Conservation (phyloP, 75 land plant genomes). For the Pinus tabuliformis region DNA sequence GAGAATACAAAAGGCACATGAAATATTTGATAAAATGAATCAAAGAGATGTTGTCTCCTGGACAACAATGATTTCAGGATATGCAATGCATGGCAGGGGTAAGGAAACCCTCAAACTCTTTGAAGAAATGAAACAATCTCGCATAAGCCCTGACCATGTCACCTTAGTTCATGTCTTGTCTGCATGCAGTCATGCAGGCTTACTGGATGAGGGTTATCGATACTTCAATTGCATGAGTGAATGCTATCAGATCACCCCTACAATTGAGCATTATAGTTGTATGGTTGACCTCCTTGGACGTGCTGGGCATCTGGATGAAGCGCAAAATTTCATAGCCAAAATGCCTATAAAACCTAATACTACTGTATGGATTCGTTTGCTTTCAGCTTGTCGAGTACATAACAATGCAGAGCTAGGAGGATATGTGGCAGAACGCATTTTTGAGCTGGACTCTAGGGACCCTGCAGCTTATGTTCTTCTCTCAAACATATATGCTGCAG, state of each 20-base stretch:
- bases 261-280: constrained; percentile 21
- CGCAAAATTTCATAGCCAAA: constrained; percentile 12
- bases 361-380: constrained; percentile 15
- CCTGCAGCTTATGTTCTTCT: constrained; percentile 15
- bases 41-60: constrained; percentile 25
- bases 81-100: constrained; percentile 19
- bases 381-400: constrained; percentile 19
- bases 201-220: constrained; percentile 15
- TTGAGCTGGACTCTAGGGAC: constrained; percentile 12
- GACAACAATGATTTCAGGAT: constrained; percentile 19
- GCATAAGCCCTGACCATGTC: constrained; percentile 7
- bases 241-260: constrained; percentile 12
- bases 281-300: constrained; percentile 29
- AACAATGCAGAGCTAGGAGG: constrained; percentile 19
- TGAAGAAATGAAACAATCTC: constrained; percentile 1
- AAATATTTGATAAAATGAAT: constrained; percentile 13
- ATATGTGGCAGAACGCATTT: constrained; percentile 5
- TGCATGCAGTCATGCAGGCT: constrained; percentile 29
- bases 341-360: constrained; percentile 59
- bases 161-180: constrained; percentile 15
- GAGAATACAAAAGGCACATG: constrained; percentile 17
- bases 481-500: constrained; percentile 15
- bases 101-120: constrained; percentile 17
- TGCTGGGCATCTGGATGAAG: constrained; percentile 17
- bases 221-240: constrained; percentile 13